Base-by-base conservation (phyloP, 257 asterid genomes). In the Solanum etuberosum region DNA sequence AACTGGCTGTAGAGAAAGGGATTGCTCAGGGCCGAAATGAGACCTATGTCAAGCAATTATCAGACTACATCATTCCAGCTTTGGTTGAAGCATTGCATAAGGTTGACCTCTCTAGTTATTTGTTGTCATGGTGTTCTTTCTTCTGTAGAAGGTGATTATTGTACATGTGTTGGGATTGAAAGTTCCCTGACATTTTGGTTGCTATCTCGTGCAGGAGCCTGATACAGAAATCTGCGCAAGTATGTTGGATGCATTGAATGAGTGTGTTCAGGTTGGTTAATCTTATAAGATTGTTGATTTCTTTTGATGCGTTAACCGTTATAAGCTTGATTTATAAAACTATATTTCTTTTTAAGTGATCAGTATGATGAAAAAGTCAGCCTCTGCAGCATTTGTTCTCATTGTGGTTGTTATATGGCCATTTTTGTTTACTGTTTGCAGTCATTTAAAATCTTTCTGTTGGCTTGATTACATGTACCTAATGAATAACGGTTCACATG, bases 1-100 rank as follows among this genome's bases (percentile, higher is more conserved):
- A 96, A 86, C 89, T 94, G 92, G 99, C 99, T 82, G 94, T 97
- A 25, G 99, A 96, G 89, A 97, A 95, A 90, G 99, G 99, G 87
- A 89, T 93, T 89, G 96, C 99, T 86, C 97, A 92, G 89, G 98
- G 97, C 81, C 98, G 99, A 83, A 90, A 95, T 86, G 98, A 95
- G 93, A 29, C 97, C 63, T 95, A 95, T 89, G 89, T 95, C 71
- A 95, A 95, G 88, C 98, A 94, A 91, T 91, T 95, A 87, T 90
- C 95, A 16, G 98, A 95, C 89, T 95, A 90, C 87, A 90, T 95
- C 29, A 48, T 95, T 76, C 98, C 98, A 87, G 96, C 98, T 86
- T 87, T 95, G 88, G 96, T 95, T 88, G 98, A 95, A 91, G 98
- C 98, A 74, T 91, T 95, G 74, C 98, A 95, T 87, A 95, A 94